Evolutionary conservation across 225 moss, liverwort and hornwort species (phyloP).

Genomic region (Bryoerythrophyllum caledonicum): DNA sequence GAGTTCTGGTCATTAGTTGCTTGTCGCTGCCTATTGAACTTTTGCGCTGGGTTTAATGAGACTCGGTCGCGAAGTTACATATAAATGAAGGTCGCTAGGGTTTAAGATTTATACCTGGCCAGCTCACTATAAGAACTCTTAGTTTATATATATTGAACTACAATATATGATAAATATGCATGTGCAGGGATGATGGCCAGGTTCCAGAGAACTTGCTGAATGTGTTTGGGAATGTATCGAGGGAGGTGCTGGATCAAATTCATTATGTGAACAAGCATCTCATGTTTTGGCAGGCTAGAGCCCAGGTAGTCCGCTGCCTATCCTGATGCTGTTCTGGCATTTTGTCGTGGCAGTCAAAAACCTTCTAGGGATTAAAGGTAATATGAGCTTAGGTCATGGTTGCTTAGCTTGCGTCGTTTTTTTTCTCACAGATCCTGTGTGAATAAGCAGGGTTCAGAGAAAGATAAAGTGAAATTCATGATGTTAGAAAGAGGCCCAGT

Average conservation of each 20-base stretch:
- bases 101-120: slow-evolving; percentile 22
- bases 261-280: slow-evolving; percentile 77
- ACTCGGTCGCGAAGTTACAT: not conserved
- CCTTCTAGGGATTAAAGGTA: not conserved
- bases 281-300: slow-evolving; percentile 76
- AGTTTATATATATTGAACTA: slow-evolving; percentile 6
- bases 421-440: slow-evolving; percentile 19
- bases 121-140: slow-evolving; percentile 9
- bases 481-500: slow-evolving; percentile 85
- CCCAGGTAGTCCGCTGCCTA: slow-evolving; percentile 49
- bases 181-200: slow-evolving; percentile 55
- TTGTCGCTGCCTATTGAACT: not conserved
- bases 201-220: slow-evolving; percentile 64
- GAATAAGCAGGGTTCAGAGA: slow-evolving; percentile 58
- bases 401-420: slow-evolving; percentile 10
- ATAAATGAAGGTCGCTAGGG: slow-evolving; percentile 29
- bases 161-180: slow-evolving; percentile 12
- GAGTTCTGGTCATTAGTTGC: not conserved
- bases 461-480: slow-evolving; percentile 77
- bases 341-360: not conserved
- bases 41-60: slow-evolving; percentile 4
- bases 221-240: slow-evolving; percentile 60
- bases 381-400: not conserved
- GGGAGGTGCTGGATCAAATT: slow-evolving; percentile 62
- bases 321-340: slow-evolving; percentile 8